Percentiles rank a stretch among this genome's conserved stretches.
Evolutionary conservation across 2,329 filamentous ascomycete species (phyloP).

Genomic region (Neocucurbitaria cava): DNA sequence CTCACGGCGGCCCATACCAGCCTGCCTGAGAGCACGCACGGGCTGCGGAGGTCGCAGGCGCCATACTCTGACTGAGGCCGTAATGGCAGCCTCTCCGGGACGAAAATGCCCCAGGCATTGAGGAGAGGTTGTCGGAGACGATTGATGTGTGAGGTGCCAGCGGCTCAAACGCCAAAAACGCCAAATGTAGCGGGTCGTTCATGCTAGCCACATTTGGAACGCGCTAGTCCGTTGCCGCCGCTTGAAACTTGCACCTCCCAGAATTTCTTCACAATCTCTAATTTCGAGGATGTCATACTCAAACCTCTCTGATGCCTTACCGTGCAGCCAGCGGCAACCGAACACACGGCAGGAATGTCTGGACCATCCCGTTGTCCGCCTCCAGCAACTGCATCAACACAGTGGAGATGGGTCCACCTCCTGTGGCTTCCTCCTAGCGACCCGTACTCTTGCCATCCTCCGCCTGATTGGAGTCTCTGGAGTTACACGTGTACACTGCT

Average conservation of each 20-base stretch:
- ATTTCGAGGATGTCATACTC: conserved; percentile 35
- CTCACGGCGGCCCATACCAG: conserved; percentile 43
- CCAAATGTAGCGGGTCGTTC: conserved; percentile 9
- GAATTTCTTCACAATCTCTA: conserved; percentile 24
- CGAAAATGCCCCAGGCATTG: conserved; percentile 42
- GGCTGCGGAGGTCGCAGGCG: conserved; percentile 34
- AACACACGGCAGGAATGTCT: conserved; percentile 32
- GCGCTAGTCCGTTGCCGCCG: conserved; percentile 18
- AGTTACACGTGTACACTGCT: background rate
- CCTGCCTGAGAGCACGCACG: conserved; percentile 36
- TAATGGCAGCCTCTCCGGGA: conserved; percentile 29
- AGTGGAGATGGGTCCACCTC: conserved; percentile 18
- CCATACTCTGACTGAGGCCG: conserved; percentile 36
- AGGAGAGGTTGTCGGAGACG: conserved; percentile 41
- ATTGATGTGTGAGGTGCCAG: conserved; percentile 41
- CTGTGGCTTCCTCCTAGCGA: conserved; percentile 8
- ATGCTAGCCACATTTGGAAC: conserved; percentile 23
- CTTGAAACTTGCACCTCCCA: conserved; percentile 19
- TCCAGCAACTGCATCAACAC: conserved; percentile 9
- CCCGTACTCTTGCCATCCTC: conserved; percentile 7
- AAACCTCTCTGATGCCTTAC: conserved; percentile 45
- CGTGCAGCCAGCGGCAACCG: conserved; percentile 34
- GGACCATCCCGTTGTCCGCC: conserved; percentile 22
- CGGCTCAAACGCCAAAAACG: conserved; percentile 35
- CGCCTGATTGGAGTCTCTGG: conserved; percentile 4